These are phyloP conservation scores for Hippophae rhamnoides DNA, from an alignment of 306 rosid species.

Conservation along the genomic window DNA sequence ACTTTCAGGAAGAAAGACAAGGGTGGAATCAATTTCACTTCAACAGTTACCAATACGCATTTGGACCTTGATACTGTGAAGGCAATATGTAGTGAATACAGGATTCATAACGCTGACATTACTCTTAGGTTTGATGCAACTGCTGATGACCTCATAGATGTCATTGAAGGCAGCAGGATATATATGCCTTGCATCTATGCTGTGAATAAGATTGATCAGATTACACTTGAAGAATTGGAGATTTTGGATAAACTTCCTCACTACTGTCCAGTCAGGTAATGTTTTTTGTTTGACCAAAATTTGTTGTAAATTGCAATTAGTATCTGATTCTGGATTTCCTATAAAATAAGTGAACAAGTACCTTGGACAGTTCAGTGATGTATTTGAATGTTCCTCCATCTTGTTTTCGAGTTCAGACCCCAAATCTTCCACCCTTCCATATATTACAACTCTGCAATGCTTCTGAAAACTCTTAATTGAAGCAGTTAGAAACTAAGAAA, in stretches of 20 bases:
- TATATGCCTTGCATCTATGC: conserved; percentile 93
- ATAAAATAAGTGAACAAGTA: too few relatives aligned
- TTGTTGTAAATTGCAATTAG: not conserved
- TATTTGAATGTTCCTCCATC: too few relatives aligned
- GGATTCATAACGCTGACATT: conserved; percentile 92
- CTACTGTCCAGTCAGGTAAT: conserved; percentile 88
- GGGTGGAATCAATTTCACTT: conserved; percentile 91
- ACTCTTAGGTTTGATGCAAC: conserved; percentile 92
- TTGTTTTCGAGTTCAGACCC: too few relatives aligned
- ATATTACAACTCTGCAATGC: too few relatives aligned
- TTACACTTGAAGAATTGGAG: conserved; percentile 94
- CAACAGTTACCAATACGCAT: conserved; percentile 77
- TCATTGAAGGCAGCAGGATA: conserved; percentile 87
- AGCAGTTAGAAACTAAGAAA: too few relatives aligned
- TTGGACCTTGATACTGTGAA: conserved; percentile 91
- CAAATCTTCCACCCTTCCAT: too few relatives aligned
- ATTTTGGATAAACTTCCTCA: conserved; percentile 97
- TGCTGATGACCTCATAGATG: conserved; percentile 93
- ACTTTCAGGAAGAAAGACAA: conserved; percentile 91
- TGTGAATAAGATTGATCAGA: conserved; percentile 95
- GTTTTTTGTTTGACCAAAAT: not conserved
- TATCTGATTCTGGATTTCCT: too few relatives aligned
- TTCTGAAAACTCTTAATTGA: too few relatives aligned
- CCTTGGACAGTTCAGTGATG: too few relatives aligned
- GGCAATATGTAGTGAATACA: conserved; percentile 91